Evolutionary conservation across 306 rosid genomes (phyloP), one percentile per base, ranked within the genome.

Genomic region (Albizia julibrissin): DNA sequence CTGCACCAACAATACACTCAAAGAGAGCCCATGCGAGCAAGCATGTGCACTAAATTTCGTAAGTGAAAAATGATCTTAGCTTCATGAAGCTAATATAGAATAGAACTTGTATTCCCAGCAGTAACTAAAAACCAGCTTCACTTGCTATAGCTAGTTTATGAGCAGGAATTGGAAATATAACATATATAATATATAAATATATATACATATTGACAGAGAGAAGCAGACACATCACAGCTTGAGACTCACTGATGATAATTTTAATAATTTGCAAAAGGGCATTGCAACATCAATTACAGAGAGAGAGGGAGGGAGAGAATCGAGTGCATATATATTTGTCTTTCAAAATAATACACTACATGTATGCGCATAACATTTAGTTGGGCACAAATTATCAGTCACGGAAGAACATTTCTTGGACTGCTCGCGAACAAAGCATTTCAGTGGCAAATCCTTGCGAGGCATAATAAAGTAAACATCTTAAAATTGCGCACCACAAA

Each of bases 401-500:
- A 74, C 16, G 6, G 66, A 58, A 43, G 66, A 59, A 43, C 64
- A 68, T 27, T 74, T 79, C 65, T 72, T 58, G 47, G 18, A 49
- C 22, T 5, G 7, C 72, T 74, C 27, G 43, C 8, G 22, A 6
- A 64, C 69, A 64, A 61, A 7, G 68, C 37, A 76, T 76, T 80
- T 66, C 43, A 85, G 47, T 70, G 70, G 77, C 68, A 49, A 47
- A 31, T 70, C 42, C 50, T 76, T 64, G 24, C 11, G 56, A 46
- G 52, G 62, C 49, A 46, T 37, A 79, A 71, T 56, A 56, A 56
- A 56, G 39, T 1, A 29, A 29, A 24, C 66, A 80, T 80, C 81
- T 84, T 72, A 21, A 76, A 64, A 65, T 71, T 50, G 79, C 15
- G 39, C 37, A 33, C 61, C 77, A 42, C 58, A 54, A 81, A 76